Evolutionary conservation across 768 basidiomycete species (phyloP).

Genomic region (Tricholoma terreum): DNA sequence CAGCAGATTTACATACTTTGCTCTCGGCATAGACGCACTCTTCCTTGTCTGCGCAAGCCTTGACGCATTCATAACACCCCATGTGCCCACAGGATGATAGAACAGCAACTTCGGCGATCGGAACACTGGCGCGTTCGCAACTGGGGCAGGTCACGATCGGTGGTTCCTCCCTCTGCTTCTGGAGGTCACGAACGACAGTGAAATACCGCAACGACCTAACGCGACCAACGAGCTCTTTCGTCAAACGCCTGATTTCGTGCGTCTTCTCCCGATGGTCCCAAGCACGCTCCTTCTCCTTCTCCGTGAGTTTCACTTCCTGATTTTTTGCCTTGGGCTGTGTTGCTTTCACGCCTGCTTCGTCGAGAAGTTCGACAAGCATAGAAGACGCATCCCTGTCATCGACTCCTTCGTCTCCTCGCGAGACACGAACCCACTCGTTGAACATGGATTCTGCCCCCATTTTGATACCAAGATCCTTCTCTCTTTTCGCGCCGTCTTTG

Average conservation of each 20-base stretch:
- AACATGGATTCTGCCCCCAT: conserved; percentile 73
- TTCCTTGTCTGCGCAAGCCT: conserved; percentile 66
- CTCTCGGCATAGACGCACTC: conserved; percentile 75
- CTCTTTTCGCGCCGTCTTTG: conserved; percentile 60
- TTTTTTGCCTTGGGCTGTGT: conserved; percentile 48
- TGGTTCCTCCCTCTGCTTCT: conserved; percentile 65
- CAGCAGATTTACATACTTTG: conserved; percentile 74
- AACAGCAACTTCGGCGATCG: conserved; percentile 71
- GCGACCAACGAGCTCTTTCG: conserved; percentile 87
- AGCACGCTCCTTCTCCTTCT: conserved; percentile 55
- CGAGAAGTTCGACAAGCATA: conserved; percentile 54
- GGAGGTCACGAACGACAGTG: conserved; percentile 84
- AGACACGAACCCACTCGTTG: conserved; percentile 71
- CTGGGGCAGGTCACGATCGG: conserved; percentile 58
- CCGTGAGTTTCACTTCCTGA: conserved; percentile 55
- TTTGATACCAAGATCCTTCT: conserved; percentile 59
- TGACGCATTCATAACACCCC: conserved; percentile 77
- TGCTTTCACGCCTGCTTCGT: conserved; percentile 52
- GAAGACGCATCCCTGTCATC: conserved; percentile 77
- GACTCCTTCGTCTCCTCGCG: conserved; percentile 58
- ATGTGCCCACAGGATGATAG: conserved; percentile 91
- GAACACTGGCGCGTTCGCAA: conserved; percentile 55
- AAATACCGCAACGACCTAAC: conserved; percentile 91
- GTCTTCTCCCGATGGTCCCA: conserved; percentile 88
- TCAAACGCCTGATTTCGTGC: conserved; percentile 78